Base-by-base conservation (phyloP, 2,329 filamentous ascomycete genomes). In the Aspergillus jensenii region DNA sequence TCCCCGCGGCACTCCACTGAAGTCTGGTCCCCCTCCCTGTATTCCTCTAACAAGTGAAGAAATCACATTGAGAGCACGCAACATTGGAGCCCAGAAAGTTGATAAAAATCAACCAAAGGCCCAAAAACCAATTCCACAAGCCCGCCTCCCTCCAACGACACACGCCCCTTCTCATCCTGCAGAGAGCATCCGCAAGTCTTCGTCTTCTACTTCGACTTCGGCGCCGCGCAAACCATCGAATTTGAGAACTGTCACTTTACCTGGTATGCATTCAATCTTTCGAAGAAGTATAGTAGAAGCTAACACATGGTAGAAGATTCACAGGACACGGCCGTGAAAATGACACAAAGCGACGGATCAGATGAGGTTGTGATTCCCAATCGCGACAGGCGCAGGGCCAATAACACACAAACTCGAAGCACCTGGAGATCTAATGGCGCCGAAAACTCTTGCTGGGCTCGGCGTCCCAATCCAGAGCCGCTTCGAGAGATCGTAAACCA, bases 331-430 rank as follows among this genome's bases (percentile, higher is more conserved):
- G 14, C 14, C 3, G n/a, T 9, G 12, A 58, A 58, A 17, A 62
- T 60, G 57, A 50, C 53, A 7, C 55, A 58, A 33, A 65, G 60
- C 9, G 51, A 63, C 19, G 55, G 48, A 12, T 68, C 67, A 5
- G 68, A 70, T 25, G 62, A 64, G 44, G 54, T 68, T 17, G 52
- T 71, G 7, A 58, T 68, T 40, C 23, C 2, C 15, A 19, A 37
- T 37, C 35, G 35, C 12, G 14, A 58, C 59, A 39, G 25, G 37
- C 25, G 19, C 15, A 46, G 14, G 15, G 9, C 40, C 11, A 17
- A 35, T 23, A 48, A 45, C 7, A 17, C 19, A 35, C 27, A 6
- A 11, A 14, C 21, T 11, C 23, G 7, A 31, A n/a, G 3, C 35
- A 11, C 25, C 33, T 23, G 25, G 27, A 35, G 23, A 7, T 11